Evolutionary conservation across 1,139 yeast genomes (phyloP).

Genomic region (Pichia sp.): DNA sequence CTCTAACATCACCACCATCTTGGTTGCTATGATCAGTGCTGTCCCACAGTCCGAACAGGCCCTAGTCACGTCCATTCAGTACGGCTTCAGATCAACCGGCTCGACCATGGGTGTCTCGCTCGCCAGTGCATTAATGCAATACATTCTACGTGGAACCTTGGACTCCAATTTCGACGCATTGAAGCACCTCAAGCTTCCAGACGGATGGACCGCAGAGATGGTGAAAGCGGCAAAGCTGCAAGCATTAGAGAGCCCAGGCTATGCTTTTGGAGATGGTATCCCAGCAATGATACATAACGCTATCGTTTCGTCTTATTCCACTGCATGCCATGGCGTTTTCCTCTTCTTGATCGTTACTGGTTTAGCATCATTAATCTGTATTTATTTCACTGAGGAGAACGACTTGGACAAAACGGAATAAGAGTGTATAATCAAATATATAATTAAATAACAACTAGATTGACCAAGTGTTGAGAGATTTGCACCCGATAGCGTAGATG

Average conservation of each 20-base stretch:
- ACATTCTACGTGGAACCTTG: conserved; percentile 11
- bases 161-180: conserved; percentile 9
- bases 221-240: conserved; percentile 8
- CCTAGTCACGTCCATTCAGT: conserved; percentile 46
- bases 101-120: conserved; percentile 47
- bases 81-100: conserved; percentile 47
- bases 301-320: conserved; percentile 36
- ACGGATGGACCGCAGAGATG: conserved; percentile 9
- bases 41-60: conserved; percentile 43
- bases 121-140: conserved; percentile 43
- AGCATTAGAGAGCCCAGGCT: conserved; percentile 37
- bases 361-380: conserved; percentile 10
- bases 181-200: conserved; percentile 8
- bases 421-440: background rate
- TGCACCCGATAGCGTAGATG: too few species aligned
- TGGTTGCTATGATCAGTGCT: conserved; percentile 44
- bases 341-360: conserved; percentile 35
- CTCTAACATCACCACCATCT: conserved; percentile 39
- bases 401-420: conserved; percentile 11
- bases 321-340: conserved; percentile 35
- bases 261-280: conserved; percentile 30
- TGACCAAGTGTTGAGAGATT: too few species aligned
- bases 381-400: conserved; percentile 18
- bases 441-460: too few species aligned
- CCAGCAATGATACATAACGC: conserved; percentile 35